Evolutionary conservation across 2,329 filamentous ascomycete genomes (phyloP), one percentile per base, ranked within the genome.

Genomic region (Cladosporium sp.): DNA sequence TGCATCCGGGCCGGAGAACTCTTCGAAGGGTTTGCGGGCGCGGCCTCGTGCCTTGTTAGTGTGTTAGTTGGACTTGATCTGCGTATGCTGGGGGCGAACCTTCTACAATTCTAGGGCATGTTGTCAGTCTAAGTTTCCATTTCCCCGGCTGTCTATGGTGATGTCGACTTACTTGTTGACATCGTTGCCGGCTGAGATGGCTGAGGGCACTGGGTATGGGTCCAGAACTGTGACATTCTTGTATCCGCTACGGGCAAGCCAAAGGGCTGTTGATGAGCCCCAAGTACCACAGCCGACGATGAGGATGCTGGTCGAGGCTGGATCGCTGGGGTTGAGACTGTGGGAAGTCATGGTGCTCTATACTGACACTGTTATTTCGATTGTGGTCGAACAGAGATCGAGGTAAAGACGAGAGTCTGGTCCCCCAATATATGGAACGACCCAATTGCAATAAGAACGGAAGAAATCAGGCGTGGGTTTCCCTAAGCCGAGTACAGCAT

Each of bases 271-370:
- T 8, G 80, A 82, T 38, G 79, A 80, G 14, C 84, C 84, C 75
- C 84, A 85, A 0, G 83, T 84, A 11, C 84, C 84, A 26, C 78
- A 81, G 10, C 83, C 83, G 59, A 85, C 71, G 44, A 85, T 81
- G 26, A 84, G 72, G 49, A 78, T 73, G 38, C 44, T 65, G 55
- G 28, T 59, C 3, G 41, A 38, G 14, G 55, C 26, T 28, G 63
- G 63, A 32, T 65, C 47, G 10, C 14, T 44, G 10, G 61, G 32
- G 7, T 15, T 15, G 28, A 52, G 49, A 12, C 24, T 36, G 41
- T 34, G 32, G 11, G 8, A 36, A 51, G 28, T 12, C 30, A 62
- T 62, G 28, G 8, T 44, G 59, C 4, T 21, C n/a, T 47, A 11
- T 47, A 6, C n/a, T n/a, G 38, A 44, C 15, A 30, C 21, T 10